Evolutionary conservation across 441 rosid species (phyloP).

Genomic region (Geranium incanum): DNA sequence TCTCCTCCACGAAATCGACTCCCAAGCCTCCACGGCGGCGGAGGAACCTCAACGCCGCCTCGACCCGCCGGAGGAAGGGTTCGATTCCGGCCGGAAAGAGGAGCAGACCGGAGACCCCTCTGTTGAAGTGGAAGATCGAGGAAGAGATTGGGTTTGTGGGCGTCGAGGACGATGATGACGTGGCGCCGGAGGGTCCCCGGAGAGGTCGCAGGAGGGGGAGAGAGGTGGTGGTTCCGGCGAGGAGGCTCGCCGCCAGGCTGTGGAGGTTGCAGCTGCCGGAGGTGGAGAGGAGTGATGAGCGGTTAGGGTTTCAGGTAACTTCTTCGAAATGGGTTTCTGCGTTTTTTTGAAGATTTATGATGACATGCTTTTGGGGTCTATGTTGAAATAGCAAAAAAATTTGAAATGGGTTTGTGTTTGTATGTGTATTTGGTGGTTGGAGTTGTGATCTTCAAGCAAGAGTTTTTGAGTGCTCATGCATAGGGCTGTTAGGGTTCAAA

Average conservation of each 20-base stretch:
- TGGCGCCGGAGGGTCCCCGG: slow-evolving; percentile 13
- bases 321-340: neutral
- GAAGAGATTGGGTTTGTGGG: slow-evolving; percentile 31
- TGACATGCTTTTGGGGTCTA: neutral
- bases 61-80: slow-evolving; percentile 41
- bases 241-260: slow-evolving; percentile 80
- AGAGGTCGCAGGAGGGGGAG: neutral
- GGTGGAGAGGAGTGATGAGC: slow-evolving; percentile 31
- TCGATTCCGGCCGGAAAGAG: slow-evolving; percentile 35
- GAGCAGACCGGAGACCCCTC: slow-evolving; percentile 78
- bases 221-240: slow-evolving; percentile 45
- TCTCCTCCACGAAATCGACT: slow-evolving; percentile 10
- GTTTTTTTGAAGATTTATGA: slow-evolving; percentile 14
- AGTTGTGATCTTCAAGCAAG: neutral
- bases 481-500: neutral
- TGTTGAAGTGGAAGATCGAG: slow-evolving; percentile 67
- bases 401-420: neutral
- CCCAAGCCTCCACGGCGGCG: slow-evolving; percentile 28
- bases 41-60: slow-evolving; percentile 33
- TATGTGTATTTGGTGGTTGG: neutral
- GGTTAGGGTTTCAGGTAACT: slow-evolving; percentile 59
- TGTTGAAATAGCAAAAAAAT: neutral
- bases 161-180: slow-evolving; percentile 22
- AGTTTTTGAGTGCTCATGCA: neutral
- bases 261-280: slow-evolving; percentile 77